Conservation (phyloP, 2,329 filamentous ascomycete genomes). For the Penicillium sumatraense region DNA sequence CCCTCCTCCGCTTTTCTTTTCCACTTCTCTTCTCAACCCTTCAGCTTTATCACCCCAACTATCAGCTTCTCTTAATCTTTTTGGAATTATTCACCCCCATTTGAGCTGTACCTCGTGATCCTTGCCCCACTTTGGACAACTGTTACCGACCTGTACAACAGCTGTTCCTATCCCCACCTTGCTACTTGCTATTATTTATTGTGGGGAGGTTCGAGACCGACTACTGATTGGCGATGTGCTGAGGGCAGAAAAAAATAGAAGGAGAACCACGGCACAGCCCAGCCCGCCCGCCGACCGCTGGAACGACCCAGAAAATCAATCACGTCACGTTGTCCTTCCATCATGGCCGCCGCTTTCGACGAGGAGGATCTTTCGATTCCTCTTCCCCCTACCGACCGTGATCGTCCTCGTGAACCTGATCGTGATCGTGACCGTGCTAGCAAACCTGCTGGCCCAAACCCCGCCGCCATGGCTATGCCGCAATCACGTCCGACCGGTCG, state of each 20-base stretch:
- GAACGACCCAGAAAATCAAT: slow-evolving; percentile 35
- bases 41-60: neutral
- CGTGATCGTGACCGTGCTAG: slow-evolving; percentile 10
- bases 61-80: neutral
- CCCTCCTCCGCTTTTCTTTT: neutral
- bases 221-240: slow-evolving; percentile 29
- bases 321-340: slow-evolving; percentile 42
- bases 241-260: slow-evolving; percentile 19
- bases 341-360: slow-evolving; percentile 62
- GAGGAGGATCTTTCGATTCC: slow-evolving; percentile 84
- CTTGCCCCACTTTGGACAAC: neutral
- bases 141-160: slow-evolving; percentile 25
- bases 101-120: neutral
- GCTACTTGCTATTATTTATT: no score
- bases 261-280: slow-evolving; percentile 26
- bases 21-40: neutral
- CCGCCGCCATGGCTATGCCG: slow-evolving; percentile 45
- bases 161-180: slow-evolving; percentile 23
- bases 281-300: slow-evolving; percentile 21
- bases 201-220: slow-evolving; percentile 31
- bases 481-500: slow-evolving; percentile 39
- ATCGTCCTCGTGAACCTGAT: slow-evolving; percentile 31
- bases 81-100: neutral
- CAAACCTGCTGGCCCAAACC: slow-evolving; percentile 30
- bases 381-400: slow-evolving; percentile 48